Evolutionary conservation across 352 stramenopile species (phyloP), one percentile per base, ranked within the genome.

Genomic region (Phytopythium mirpurense): DNA sequence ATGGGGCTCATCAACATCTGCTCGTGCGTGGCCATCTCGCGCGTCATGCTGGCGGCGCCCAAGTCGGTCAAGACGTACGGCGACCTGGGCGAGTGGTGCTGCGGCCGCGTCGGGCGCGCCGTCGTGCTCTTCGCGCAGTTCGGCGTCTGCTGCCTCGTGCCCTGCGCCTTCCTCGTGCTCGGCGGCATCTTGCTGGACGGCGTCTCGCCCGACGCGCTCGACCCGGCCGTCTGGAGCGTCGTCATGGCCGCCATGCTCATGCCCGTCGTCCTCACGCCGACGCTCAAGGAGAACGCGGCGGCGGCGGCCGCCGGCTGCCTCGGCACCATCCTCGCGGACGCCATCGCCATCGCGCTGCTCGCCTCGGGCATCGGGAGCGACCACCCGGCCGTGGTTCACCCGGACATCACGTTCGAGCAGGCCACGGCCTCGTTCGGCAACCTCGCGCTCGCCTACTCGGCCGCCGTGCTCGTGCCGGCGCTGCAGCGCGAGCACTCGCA

Each of bases 1-100:
- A 86, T 86, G 75, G 75, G 65, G 1, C 70, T 79, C 45, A 67
- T 66, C 50, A 86, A 86, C 60, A 67, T 84, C 57, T 78, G 59
- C 57, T 74, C 75, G 15, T 85, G 65, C 19, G 64, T 86, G 12
- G 68, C 58, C 21, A 63, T 76, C 32, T 83, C 72, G 11, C 77
- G 76, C 27, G 74, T 86, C 21, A 73, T 86, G 66, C 44, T 86
- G 18, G 72, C 59, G 3, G 77, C 77, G 8, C 77, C 77, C 7
- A 72, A 73, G 57, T 69, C 51, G 21, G 73, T 88, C 29, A 78
- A 76, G 42, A 88, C 77, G 14, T 86, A 77, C 44, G 68, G 71
- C 23, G 77, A 88, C 47, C 60, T 88, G 5, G 77, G 77, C 21
- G 74, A 88, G 52, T 88, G 76, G 72, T 70, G 64, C 48, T 67